Percentiles rank a stretch among this genome's conserved stretches.
These are phyloP conservation scores for Silene conica DNA, from an alignment of 148 eudicot species.

Conservation along the genomic window DNA sequence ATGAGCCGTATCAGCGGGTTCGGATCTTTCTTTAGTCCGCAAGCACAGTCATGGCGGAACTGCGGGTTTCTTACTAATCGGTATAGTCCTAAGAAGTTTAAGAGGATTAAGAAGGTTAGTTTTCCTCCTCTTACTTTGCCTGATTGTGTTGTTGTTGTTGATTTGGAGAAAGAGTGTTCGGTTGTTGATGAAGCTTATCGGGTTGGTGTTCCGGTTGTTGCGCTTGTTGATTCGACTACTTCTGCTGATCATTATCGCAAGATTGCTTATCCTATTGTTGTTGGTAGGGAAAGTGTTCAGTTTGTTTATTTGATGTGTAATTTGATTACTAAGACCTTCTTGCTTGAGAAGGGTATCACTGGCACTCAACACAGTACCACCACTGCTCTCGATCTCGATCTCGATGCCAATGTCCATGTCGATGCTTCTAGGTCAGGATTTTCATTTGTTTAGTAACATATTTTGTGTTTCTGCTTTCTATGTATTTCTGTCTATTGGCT, in stretches of 20 bases:
- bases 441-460: too few relatives aligned
- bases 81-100: conserved; percentile 64
- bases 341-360: conserved; percentile 42
- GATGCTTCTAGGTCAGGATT: not conserved
- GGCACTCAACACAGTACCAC: not conserved
- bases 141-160: conserved; percentile 78
- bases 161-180: conserved; percentile 59
- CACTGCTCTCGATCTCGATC: not conserved
- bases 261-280: conserved; percentile 79
- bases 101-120: conserved; percentile 60
- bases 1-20: conserved; percentile 53
- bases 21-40: conserved; percentile 35
- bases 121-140: conserved; percentile 51
- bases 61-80: conserved; percentile 76
- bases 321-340: conserved; percentile 80
- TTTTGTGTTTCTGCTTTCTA: too few relatives aligned
- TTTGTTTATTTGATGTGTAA: conserved; percentile 92
- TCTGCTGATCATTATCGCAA: conserved; percentile 48
- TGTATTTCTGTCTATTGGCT: too few relatives aligned
- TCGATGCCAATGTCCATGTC: not conserved
- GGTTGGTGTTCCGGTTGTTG: conserved; percentile 75
- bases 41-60: conserved; percentile 55
- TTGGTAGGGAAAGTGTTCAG: conserved; percentile 65
- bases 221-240: conserved; percentile 66
- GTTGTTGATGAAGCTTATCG: conserved; percentile 63